phyloP scores from a whole-genome alignment of 352 stramenopile genomes.

The Phytophthora pinifolia region DNA sequence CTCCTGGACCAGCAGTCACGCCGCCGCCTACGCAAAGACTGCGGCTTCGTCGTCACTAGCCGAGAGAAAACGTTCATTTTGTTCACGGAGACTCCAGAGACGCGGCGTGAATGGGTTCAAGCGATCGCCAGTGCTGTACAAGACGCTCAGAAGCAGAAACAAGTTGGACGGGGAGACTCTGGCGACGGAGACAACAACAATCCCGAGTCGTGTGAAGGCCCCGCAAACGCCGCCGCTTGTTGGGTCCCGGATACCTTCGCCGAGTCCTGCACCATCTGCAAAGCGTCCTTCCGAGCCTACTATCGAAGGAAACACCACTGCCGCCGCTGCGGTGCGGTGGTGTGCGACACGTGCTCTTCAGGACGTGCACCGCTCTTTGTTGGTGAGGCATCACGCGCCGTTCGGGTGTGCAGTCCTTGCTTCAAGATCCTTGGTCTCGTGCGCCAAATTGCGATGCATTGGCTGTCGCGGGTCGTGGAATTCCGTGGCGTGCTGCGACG shows the following conservation, averaged over 20 bases:
- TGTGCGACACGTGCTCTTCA: slow-evolving; percentile 78
- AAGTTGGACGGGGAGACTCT: slow-evolving; percentile 12
- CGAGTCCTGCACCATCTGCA: slow-evolving; percentile 67
- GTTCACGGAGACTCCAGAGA: slow-evolving; percentile 52
- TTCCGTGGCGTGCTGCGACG: slow-evolving; percentile 71
- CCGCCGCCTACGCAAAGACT: slow-evolving; percentile 48
- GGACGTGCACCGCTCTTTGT: slow-evolving; percentile 71
- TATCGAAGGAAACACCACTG: slow-evolving; percentile 79
- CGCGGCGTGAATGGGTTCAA: slow-evolving; percentile 58
- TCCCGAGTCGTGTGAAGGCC: slow-evolving; percentile 38
- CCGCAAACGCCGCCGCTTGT: slow-evolving; percentile 62
- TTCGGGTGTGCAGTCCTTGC: slow-evolving; percentile 75
- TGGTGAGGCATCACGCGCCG: slow-evolving; percentile 54
- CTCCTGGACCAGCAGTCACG: slow-evolving; percentile 48
- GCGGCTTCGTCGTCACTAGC: slow-evolving; percentile 76
- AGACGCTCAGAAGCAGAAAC: slow-evolving; percentile 42
- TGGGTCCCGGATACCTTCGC: slow-evolving; percentile 80
- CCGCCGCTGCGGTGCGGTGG: slow-evolving; percentile 71
- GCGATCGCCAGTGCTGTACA: slow-evolving; percentile 55
- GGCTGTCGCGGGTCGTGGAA: slow-evolving; percentile 69
- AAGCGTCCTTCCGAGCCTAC: slow-evolving; percentile 66
- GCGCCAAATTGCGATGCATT: slow-evolving; percentile 62
- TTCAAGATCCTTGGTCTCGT: slow-evolving; percentile 69
- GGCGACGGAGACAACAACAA: slow-evolving; percentile 25
- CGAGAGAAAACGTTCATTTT: slow-evolving; percentile 84